Percentiles rank a stretch among this genome's conserved stretches.
Conservation (phyloP, 305 asterid species). For the Rubia tinctorum region DNA sequence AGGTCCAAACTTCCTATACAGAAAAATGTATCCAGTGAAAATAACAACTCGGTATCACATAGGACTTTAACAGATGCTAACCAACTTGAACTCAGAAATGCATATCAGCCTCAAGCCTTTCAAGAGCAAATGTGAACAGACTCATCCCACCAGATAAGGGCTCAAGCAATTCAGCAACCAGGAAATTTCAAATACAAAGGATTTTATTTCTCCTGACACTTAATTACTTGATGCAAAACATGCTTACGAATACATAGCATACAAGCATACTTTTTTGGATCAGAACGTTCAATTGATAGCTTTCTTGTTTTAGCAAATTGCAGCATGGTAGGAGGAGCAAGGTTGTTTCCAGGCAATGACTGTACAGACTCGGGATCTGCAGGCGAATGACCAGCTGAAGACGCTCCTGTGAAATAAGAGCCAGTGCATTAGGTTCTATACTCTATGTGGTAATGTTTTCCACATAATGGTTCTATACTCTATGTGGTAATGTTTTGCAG, state of each 20-base stretch:
- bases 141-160: not conserved
- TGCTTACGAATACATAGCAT: constrained; percentile 7
- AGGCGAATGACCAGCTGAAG: constrained; percentile 66
- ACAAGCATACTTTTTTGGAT: constrained; percentile 78
- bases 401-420: constrained; percentile 44
- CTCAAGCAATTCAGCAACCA: not conserved
- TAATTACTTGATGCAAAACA: not conserved
- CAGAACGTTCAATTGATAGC: constrained; percentile 84
- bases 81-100: not conserved
- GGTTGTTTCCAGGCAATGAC: constrained; percentile 70
- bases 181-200: not conserved
- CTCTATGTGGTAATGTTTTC: constrained; percentile 40
- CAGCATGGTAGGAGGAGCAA: constrained; percentile 65
- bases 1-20: not conserved
- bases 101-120: not conserved
- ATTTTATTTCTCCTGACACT: not conserved
- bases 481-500: constrained; percentile 39
- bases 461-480: constrained; percentile 32
- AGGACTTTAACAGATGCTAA: not conserved
- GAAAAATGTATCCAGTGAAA: not conserved
- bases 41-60: not conserved
- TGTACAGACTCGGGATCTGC: constrained; percentile 78
- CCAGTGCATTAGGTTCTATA: constrained; percentile 63
- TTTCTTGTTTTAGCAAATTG: constrained; percentile 94
- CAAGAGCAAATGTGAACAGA: not conserved